These are phyloP conservation scores for Pseudoturritis turrita DNA, from an alignment of 345 rosid genomes.

Conservation along the genomic window DNA sequence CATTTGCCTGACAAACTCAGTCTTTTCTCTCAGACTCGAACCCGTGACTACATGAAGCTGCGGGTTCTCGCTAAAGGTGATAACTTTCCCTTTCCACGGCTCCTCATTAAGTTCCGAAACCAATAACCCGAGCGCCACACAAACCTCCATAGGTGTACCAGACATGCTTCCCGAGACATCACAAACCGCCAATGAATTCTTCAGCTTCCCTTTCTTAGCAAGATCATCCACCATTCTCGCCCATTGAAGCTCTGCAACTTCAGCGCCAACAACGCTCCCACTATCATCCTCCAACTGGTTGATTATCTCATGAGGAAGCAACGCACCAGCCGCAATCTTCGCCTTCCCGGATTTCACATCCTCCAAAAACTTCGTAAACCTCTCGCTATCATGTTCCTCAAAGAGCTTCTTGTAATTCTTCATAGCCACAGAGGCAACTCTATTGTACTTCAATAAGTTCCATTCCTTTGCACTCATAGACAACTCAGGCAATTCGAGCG, in stretches of 20 bases:
- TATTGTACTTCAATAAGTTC: conserved; percentile 17
- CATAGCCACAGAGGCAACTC: conserved; percentile 37
- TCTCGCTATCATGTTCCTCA: conserved; percentile 15
- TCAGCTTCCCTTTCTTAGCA: conserved; percentile 42
- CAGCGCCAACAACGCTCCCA: conserved; percentile 1
- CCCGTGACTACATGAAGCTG: conserved; percentile 38
- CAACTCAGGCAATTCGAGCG: conserved; percentile 25
- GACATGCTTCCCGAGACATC: conserved; percentile 53
- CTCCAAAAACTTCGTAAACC: conserved; percentile 16
- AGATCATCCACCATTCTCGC: conserved; percentile 54
- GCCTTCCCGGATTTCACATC: conserved; percentile 20
- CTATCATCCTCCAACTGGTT: conserved; percentile 24
- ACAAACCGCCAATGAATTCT: conserved; percentile 45
- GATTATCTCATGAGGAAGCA: conserved; percentile 67
- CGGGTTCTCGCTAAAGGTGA: conserved; percentile 44
- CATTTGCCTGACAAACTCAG: conserved; percentile 31
- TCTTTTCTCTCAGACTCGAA: conserved; percentile 31
- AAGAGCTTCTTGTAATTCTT: conserved; percentile 20
- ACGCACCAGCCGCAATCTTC: conserved; percentile 49
- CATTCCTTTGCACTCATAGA: conserved; percentile 32
- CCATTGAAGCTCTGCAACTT: conserved; percentile 62
- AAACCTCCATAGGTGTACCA: conserved; percentile 54
- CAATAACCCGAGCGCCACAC: conserved; percentile 51
- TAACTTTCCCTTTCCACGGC: conserved; percentile 65
- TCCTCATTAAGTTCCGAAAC: conserved; percentile 49